Percentiles rank a stretch among this genome's conserved stretches.
Evolutionary conservation across 106 monocot genomes (phyloP).

Genomic region (Dioscorea dumetorum): DNA sequence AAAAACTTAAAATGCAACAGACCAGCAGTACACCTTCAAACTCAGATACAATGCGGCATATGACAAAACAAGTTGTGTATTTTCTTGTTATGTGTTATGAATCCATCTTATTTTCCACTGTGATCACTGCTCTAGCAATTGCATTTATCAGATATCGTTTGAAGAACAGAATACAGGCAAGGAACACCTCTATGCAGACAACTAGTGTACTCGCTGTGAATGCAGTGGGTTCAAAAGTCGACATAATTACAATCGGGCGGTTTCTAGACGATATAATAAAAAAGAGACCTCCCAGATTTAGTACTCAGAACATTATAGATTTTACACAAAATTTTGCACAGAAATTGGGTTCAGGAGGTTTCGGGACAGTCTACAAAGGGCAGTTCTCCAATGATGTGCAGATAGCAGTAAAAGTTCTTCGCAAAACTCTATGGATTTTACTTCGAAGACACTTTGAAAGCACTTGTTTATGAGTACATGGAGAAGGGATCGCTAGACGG

Average conservation of each 20-base stretch:
- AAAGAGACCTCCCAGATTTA: conserved; percentile 15
- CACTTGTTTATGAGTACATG: conserved; percentile 12
- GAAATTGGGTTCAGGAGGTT: conserved; percentile 15
- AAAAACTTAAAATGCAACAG: no score
- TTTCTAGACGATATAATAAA: conserved; percentile 10
- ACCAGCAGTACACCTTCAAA: background rate
- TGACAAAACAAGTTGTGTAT: background rate
- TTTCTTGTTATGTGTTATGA: background rate
- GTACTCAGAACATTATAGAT: background rate
- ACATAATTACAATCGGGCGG: conserved; percentile 8
- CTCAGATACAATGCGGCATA: background rate
- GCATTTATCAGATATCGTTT: conserved; percentile 2
- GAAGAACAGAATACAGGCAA: background rate
- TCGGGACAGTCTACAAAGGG: conserved; percentile 18
- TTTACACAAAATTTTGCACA: conserved; percentile 7
- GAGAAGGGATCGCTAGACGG: conserved; percentile 6
- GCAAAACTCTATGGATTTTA: conserved; percentile 10
- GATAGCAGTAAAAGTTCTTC: conserved; percentile 12
- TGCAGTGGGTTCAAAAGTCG: background rate
- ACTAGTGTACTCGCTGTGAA: background rate
- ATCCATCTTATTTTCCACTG: background rate
- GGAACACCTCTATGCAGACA: background rate
- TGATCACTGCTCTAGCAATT: conserved; percentile 6
- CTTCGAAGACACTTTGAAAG: conserved; percentile 6
- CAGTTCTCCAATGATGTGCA: conserved; percentile 4